A percentile compares a stretch with the other conserved stretches of the same genome.
phyloP scores from a whole-genome alignment of 306 rosid species.

The Glycyrrhiza uralensis region DNA sequence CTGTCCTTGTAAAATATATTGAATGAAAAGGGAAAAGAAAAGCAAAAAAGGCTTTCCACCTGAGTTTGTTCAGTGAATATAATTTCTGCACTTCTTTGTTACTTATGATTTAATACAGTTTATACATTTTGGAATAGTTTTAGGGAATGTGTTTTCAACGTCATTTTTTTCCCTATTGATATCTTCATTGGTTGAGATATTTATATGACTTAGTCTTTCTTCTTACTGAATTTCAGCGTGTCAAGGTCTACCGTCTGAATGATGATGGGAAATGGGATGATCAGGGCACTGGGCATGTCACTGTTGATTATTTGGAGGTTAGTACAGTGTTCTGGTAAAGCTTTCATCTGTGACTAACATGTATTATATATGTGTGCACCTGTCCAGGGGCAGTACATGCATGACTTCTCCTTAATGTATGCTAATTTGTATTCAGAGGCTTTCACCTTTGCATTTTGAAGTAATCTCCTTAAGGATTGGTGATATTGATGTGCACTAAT shows the following conservation, averaged over 20 bases:
- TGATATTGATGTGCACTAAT: background rate
- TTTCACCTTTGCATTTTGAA: constrained; percentile 2
- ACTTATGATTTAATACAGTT: background rate
- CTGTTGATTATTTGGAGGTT: constrained; percentile 90
- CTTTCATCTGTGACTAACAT: constrained; percentile 18
- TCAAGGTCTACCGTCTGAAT: constrained; percentile 83
- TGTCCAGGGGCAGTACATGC: background rate
- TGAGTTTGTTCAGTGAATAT: constrained; percentile 16
- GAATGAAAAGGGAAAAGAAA: background rate
- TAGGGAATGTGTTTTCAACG: background rate
- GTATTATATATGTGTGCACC: background rate
- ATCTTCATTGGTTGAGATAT: background rate
- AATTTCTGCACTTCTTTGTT: background rate
- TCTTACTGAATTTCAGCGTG: constrained; percentile 67
- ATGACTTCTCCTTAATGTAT: constrained; percentile 3
- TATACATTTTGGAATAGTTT: constrained; percentile 3
- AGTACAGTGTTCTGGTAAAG: constrained; percentile 25
- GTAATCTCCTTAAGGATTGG: background rate
- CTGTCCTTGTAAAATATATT: background rate
- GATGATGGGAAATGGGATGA: constrained; percentile 97
- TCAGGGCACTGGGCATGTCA: constrained; percentile 92
- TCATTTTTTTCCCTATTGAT: background rate
- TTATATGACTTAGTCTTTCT: background rate
- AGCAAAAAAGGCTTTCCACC: background rate
- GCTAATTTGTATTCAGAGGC: background rate